Evolutionary conservation across 2,329 filamentous ascomycete species (phyloP).

Genomic region (Cladosporium oxysporum): DNA sequence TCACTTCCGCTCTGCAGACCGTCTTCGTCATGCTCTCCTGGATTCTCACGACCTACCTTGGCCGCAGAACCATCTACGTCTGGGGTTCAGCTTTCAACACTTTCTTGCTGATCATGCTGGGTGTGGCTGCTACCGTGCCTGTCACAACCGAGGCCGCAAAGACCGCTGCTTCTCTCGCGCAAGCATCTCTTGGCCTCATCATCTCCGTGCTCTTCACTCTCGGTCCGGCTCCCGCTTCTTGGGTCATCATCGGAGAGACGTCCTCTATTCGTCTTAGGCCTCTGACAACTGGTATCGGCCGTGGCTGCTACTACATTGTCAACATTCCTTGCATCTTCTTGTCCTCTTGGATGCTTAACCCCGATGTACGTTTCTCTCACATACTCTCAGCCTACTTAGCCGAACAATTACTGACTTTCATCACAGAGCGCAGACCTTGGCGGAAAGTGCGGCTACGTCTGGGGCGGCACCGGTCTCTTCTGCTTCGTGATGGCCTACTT

Average conservation of each 20-base stretch:
- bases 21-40: constrained; percentile 68
- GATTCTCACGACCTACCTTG: constrained; percentile 65
- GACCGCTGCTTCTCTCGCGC: constrained; percentile 50
- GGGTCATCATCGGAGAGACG: constrained; percentile 68
- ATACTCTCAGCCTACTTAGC: not conserved
- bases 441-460: constrained; percentile 61
- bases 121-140: constrained; percentile 58
- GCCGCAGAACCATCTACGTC: constrained; percentile 65
- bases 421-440: constrained; percentile 31
- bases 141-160: constrained; percentile 19
- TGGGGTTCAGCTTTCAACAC: constrained; percentile 60
- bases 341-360: constrained; percentile 62
- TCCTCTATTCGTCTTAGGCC: constrained; percentile 65
- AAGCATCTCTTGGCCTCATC: constrained; percentile 64
- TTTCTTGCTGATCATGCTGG: constrained; percentile 58
- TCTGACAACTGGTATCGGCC: constrained; percentile 66
- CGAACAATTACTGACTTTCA: constrained; percentile 29
- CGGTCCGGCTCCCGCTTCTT: constrained; percentile 64
- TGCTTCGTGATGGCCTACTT: constrained; percentile 53
- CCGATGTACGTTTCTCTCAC: constrained; percentile 24
- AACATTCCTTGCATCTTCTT: constrained; percentile 69
- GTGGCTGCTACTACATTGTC: constrained; percentile 63
- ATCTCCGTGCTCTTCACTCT: constrained; percentile 66
- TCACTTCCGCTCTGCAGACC: constrained; percentile 63
- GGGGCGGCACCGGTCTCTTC: constrained; percentile 59